phyloP scores from a whole-genome alignment of 331 rosid genomes.

The Saraca asoca region DNA sequence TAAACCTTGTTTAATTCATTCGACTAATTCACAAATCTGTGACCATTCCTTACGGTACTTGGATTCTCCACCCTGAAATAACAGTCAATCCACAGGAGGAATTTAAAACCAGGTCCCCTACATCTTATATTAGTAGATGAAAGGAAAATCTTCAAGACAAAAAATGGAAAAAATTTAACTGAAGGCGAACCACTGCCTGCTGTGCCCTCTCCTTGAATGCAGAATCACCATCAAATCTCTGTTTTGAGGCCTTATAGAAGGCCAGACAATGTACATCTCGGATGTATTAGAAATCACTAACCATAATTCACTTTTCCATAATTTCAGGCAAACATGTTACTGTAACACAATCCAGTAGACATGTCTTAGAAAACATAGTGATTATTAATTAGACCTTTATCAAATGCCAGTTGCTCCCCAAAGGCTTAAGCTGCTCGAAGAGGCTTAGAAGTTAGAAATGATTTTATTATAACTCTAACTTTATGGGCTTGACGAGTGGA shows the following conservation, averaged over 20 bases:
- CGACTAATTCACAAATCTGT: conserved; percentile 87
- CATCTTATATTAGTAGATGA: conserved; percentile 8
- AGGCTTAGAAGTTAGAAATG: too few species aligned
- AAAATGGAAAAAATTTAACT: conserved; percentile 47
- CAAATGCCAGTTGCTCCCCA: too few species aligned
- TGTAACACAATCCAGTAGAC: neutral
- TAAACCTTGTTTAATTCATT: conserved; percentile 83
- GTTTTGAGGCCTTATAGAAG: conserved; percentile 87
- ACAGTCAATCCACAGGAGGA: conserved; percentile 32
- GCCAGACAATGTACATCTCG: conserved; percentile 44
- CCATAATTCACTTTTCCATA: conserved; percentile 17
- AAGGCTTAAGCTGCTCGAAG: too few species aligned
- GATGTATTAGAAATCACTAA: conserved; percentile 22
- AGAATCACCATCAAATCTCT: conserved; percentile 78
- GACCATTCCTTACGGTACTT: conserved; percentile 78
- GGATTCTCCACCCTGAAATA: conserved; percentile 69
- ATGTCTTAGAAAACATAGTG: conserved; percentile 5
- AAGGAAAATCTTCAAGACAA: neutral
- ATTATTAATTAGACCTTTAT: conserved; percentile 5
- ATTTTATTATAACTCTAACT: too few species aligned
- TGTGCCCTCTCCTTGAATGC: conserved; percentile 87
- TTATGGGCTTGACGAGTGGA: too few species aligned
- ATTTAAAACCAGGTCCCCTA: conserved; percentile 18
- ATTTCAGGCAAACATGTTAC: conserved; percentile 11
- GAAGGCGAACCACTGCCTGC: conserved; percentile 81